Base-by-base conservation (phyloP, 805 yeast species). In the Ogataea parapolymorpha region DNA sequence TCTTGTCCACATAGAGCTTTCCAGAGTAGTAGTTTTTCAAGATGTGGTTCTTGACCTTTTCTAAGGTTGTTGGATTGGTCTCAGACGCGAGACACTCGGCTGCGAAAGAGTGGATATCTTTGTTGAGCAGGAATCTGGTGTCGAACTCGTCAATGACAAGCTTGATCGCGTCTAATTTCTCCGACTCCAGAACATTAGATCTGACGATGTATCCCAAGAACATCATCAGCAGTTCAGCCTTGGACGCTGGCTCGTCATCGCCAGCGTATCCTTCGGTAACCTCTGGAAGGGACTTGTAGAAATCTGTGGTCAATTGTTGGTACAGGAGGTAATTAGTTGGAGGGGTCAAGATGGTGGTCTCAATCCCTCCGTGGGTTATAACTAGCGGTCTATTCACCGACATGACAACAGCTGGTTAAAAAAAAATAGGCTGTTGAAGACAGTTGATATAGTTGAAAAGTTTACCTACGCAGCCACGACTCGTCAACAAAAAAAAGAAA, bases 81-180 rank as follows among this genome's bases (percentile, higher is more conserved):
- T 75, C 82, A 41, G 73, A 75, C 31, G 71, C 74, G 51, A 85
- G 71, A 47, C 87, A 72, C 18, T 68, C 65, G 23, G 93, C 82
- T 24, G 96, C 97, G 46, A 90, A 77, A 5, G 93, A 75, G 65
- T 93, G 99, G 54, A 93, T 88, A 59, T 91, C 97, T 46, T 68
- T 70, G 32, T 84, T 85, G 51, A 73, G 74, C 50, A 89, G 70
- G 67, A 80, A 90, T 52, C 86, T 74, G 41, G 83, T 71, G 66
- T 90, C 95, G 61, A 93, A 93, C 67, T 93, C 99, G 39, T 74
- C 70, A 50, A 91, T 66, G 29, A 87, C 77, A 44, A 82, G 72
- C 32, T 75, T 69, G 49, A 89, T 77, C 13, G 90, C 84, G 54
- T 82, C 86, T 52, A 26, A 23, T 44, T 65, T 63, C 49, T 64